Base-by-base conservation (phyloP, 352 stramenopile species). In the Phytopythium cucurbitacearum region DNA sequence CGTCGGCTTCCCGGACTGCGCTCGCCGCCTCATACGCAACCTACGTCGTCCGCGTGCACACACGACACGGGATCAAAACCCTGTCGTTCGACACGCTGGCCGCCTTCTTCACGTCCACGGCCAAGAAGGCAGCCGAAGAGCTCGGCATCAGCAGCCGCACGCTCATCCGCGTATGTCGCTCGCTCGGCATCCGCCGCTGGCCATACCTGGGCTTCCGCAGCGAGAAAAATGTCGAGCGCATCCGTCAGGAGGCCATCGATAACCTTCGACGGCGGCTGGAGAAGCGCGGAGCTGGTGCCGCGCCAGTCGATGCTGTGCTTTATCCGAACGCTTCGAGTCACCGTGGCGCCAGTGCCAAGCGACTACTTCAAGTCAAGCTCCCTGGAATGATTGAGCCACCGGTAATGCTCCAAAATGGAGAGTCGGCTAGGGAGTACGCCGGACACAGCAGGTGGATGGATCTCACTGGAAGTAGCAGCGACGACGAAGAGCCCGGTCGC, bases 121-220 rank as follows among this genome's bases (percentile, higher is more conserved):
- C 80, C 46, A 90, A 90, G 58, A 87, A 87, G 69, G 80, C 80
- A 12, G 80, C 80, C 5, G 76, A 88, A 53, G 69, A 85, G 39
- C 75, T 90, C 16, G 80, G 80, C 8, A 90, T 90, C 69, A 87
- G 74, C 47, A 87, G 76, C 38, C 80, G 80, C 54, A 88, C 80
- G 35, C 76, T 90, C 61, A 90, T 90, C 53, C 74, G 79, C 28
- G 76, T 90, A 21, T 90, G 80, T 48, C 76, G 80, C 33, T 90
- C 80, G 16, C 68, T 90, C 10, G 80, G 76, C 34, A 90, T 90
- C 59, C 80, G 80, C 16, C 74, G 80, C 33, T 90, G 80, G 80
- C 76, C 80, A 38, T 91, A 91, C 69, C 62, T 91, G 37, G 80
- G 80, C 45, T 91, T 91, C 62, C 76, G 77, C 48, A 87, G 80